phyloP scores from a whole-genome alignment of 164 flowering plant genomes.

The Euptelea pleiosperma region DNA sequence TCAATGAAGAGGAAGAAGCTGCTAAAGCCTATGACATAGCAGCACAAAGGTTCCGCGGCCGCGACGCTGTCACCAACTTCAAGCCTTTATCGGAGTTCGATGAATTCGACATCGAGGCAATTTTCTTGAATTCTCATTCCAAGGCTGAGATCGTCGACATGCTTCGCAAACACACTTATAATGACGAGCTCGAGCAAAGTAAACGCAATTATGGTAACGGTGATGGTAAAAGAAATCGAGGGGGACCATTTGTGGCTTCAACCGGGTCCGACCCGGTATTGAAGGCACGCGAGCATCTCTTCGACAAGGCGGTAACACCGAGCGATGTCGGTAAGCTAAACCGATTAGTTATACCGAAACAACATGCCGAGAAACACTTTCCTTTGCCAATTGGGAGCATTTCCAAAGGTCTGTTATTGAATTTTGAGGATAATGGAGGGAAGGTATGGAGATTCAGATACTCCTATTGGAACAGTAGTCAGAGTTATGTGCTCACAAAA shows the following conservation, averaged over 20 bases:
- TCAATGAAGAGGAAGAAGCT: slow-evolving; percentile 84
- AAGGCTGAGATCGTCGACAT: slow-evolving; percentile 88
- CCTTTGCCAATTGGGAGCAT: slow-evolving; percentile 46
- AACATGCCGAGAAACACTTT: slow-evolving; percentile 87
- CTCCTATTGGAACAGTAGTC: slow-evolving; percentile 93
- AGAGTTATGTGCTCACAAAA: slow-evolving; percentile 83
- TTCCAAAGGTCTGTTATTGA: slow-evolving; percentile 58
- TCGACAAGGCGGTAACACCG: slow-evolving; percentile 89
- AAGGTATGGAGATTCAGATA: slow-evolving; percentile 91
- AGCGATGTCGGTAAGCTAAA: slow-evolving; percentile 96
- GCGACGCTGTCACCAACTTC: slow-evolving; percentile 89
- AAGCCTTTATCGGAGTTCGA: slow-evolving; percentile 35
- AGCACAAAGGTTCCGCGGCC: slow-evolving; percentile 80
- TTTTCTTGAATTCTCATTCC: slow-evolving; percentile 66
- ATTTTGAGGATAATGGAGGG: slow-evolving; percentile 63
- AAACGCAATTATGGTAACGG: slow-evolving; percentile 23
- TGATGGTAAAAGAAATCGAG: not conserved
- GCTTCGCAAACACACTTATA: slow-evolving; percentile 83
- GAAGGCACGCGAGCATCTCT: slow-evolving; percentile 49
- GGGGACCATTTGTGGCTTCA: not conserved
- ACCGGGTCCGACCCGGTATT: slow-evolving; percentile 9
- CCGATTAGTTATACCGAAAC: slow-evolving; percentile 88
- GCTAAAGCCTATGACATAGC: slow-evolving; percentile 85
- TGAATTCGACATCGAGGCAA: slow-evolving; percentile 43
- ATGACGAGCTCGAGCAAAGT: slow-evolving; percentile 80